Evolutionary conservation across 768 basidiomycete genomes (phyloP), one percentile per base, ranked within the genome.

Genomic region (Podaxis sp.): DNA sequence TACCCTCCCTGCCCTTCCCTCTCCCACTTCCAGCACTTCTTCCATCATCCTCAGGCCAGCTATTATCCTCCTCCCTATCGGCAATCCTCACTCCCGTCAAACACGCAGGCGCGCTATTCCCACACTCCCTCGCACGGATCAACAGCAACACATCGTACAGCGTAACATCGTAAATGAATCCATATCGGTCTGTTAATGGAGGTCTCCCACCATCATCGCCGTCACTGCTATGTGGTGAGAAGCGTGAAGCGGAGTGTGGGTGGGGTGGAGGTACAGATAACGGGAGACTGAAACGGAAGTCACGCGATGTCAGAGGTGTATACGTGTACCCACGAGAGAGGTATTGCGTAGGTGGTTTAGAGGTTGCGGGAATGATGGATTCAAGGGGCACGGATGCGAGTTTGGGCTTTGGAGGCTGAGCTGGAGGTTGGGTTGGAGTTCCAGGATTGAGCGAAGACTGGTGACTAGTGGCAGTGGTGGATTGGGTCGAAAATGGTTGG

Each of bases 61-160:
- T 85, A 66, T 91, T 88, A 64, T 87, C 86, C 68, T 93, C 91
- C 69, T 85, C 85, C 29, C 91, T 79, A 69, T 94, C 93, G 1
- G 92, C 90, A 62, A 94, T 91, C 78, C 89, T 93, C 63, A 94
- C 88, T 0, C 93, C 94, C 0, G 93, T 94, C 52, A 93, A 76
- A 68, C 91, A 93, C 6, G 92, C 91, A 3, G 93, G 92, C 0
- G 93, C 93, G 0, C 88, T 84, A 66, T 83, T 89, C 52, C 83
- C 79, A 63, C 89, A 92, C 60, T 87, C 87, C 68, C 80, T 84
- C 17, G 90, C 91, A 29, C 90, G 81, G 8, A 90, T 72, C 27
- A 96, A 80, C 13, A 96, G 75, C 25, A 93, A 79, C 27, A 91
- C 80, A 67, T 96, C 94, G 67, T 94, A 93, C 67, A 86, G 82